These are phyloP conservation scores for Zasmidium cellare DNA, from an alignment of 2,329 filamentous ascomycete genomes.

Conservation along the genomic window DNA sequence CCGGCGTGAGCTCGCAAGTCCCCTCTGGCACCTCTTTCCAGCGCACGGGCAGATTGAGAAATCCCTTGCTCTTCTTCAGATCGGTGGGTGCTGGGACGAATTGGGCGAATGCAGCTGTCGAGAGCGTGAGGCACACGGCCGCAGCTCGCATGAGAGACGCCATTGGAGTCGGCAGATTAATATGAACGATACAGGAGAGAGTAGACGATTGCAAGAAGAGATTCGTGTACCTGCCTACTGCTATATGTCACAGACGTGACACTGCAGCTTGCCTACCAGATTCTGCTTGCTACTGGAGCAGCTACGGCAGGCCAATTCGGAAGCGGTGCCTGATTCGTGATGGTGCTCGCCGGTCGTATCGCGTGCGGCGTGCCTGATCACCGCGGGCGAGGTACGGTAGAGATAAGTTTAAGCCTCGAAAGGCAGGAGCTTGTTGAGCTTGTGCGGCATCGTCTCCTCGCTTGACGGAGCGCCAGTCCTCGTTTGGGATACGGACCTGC, in stretches of 20 bases:
- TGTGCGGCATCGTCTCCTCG: too few relatives aligned
- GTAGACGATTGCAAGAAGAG: neutral
- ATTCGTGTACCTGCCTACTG: neutral
- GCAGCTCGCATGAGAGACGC: conserved; percentile 7
- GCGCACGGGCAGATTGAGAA: conserved; percentile 53
- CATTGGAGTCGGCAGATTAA: conserved; percentile 1
- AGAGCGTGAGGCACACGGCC: conserved; percentile 5
- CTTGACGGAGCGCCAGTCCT: neutral
- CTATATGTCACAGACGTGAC: neutral
- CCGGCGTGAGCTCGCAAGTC: conserved; percentile 51
- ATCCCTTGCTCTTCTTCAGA: conserved; percentile 45
- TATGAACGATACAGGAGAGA: neutral
- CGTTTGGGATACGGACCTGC: neutral
- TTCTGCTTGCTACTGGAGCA: too few relatives aligned
- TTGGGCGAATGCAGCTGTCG: conserved; percentile 32
- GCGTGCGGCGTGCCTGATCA: neutral
- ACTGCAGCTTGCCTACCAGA: neutral
- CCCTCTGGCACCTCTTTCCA: conserved; percentile 57
- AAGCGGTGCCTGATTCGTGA: neutral
- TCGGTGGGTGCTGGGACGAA: conserved; percentile 49
- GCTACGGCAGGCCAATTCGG: neutral
- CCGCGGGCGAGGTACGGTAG: neutral
- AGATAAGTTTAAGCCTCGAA: neutral
- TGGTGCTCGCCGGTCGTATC: neutral
- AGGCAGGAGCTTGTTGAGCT: neutral